phyloP scores from a whole-genome alignment of 139 green algal species.

The Chlorella sp. region DNA sequence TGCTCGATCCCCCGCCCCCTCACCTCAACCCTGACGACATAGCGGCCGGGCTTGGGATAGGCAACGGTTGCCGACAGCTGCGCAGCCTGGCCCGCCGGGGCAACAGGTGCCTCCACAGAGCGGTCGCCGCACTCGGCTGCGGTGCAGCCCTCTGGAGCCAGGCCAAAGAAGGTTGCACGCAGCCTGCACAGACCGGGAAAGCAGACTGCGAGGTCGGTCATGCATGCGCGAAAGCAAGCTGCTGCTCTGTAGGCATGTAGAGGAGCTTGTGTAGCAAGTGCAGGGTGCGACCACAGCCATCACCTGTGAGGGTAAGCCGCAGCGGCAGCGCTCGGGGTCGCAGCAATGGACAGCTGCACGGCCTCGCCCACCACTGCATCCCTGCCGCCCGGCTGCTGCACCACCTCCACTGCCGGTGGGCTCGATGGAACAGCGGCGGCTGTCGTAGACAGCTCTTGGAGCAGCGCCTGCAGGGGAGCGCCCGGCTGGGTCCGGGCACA shows the following conservation, averaged over 20 bases:
- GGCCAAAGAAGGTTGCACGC: background rate
- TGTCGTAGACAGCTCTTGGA: background rate
- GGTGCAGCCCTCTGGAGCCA: background rate
- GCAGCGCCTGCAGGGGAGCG: background rate
- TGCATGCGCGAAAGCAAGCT: background rate
- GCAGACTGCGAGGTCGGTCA: background rate
- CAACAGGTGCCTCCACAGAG: background rate
- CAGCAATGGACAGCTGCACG: background rate
- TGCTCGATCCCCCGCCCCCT: background rate
- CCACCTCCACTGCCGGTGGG: background rate
- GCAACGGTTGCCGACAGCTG: background rate
- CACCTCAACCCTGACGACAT: slow-evolving; percentile 52
- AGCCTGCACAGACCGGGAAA: slow-evolving; percentile 13
- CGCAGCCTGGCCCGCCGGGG: background rate
- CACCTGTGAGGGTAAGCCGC: background rate
- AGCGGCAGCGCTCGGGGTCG: background rate
- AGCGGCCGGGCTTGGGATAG: slow-evolving; percentile 39
- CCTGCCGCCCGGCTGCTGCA: background rate
- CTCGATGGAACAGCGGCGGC: background rate
- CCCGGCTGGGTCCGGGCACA: background rate
- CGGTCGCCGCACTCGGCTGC: slow-evolving; percentile 12
- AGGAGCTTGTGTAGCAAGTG: background rate
- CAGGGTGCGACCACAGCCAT: background rate
- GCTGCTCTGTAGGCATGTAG: background rate
- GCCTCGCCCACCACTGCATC: background rate